Evolutionary conservation across 208 protist genomes (phyloP), one percentile per base, ranked within the genome.

Genomic region (Crithidia brevicula): DNA sequence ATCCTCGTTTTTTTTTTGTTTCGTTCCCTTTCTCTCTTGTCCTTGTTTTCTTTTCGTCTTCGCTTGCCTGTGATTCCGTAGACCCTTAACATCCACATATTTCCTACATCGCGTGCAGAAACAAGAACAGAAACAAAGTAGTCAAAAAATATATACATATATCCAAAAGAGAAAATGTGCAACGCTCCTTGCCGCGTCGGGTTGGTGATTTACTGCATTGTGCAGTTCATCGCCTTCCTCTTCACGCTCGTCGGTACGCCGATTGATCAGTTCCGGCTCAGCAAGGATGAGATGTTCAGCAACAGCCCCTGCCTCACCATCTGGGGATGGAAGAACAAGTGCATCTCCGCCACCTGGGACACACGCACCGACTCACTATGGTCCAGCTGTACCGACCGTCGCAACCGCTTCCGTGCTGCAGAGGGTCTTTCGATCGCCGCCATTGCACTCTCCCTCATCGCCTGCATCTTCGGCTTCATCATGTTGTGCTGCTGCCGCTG

Each of bases 251-350:
- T 83, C 28, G 84, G 77, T n/a, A 82, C 74, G 20, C 65, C 77
- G 28, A 75, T 86, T 47, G 80, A 82, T 60, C 63, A 80, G 68
- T 84, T 83, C 77, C 72, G 77, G 13, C 25, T 27, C 23, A 69
- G 74, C 40, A 58, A 42, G 10, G 33, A 58, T 20, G 23, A 60
- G 3, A 25, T 52, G 23, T 69, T 77, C 50, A 70, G 64, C 34
- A 74, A 82, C 67, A 74, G 23, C 4, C 31, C 57, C 36, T 89
- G 83, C 64, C 47, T 89, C 34, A 84, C 80, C 10, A 15, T 89
- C 38, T 89, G 83, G 83, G 83, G 80, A 6, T 54, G 36, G 13
- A 86, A 86, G 71, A 25, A 42, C 3, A 80, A 85, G 49, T 89
- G 83, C 77, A 77, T 70, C 67, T 74, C 58, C 30, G 59, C 25